Evolutionary conservation across 192 early-diverging fungal species (phyloP), one percentile per base, ranked within the genome.

Genomic region (Dissophora globulifera): DNA sequence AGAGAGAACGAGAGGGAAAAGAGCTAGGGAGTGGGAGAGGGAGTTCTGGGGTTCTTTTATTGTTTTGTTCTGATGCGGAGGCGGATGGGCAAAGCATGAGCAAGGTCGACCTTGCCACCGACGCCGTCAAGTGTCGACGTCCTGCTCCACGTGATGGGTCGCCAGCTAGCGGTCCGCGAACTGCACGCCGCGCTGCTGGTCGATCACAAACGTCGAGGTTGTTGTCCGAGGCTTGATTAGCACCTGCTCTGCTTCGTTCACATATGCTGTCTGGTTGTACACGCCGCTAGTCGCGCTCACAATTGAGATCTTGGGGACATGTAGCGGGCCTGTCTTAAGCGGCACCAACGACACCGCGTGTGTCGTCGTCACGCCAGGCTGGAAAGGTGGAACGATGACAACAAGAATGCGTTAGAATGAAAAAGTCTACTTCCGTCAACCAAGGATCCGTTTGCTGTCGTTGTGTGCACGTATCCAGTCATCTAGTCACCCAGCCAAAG

Each of bases 221-320:
- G 67, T 86, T 2, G 83, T 84, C 58, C 83, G 69, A 9, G 87
- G 87, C 27, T 82, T 82, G 31, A 88, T 75, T 30, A 87, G 66
- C 23, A 88, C 75, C 54, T 86, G 87, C 62, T 88, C 81, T 5
- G 85, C 87, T 32, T 81, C 84, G 25, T 88, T 88, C 25, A 84
- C 63, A 66, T 86, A 86, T 22, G 83, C 71, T 11, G 82, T 86
- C 17, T 83, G 79, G 43, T 82, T 76, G 57, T 83, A 80, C 4
- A 82, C 68, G 43, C 79, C 78, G 22, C 72, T 40, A 5, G 74
- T 64, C 27, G 76, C 74, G 19, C 79, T 79, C 9, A 69, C 68
- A 26, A 88, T 65, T 25, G 64, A 61, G 10, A 88, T 79, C 30
- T 78, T 67, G 50, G 87, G 87, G 12, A 87, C 65, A 43, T 84